These are phyloP conservation scores for Aspergillus biplanus DNA, from an alignment of 495 filamentous ascomycete genomes.

Conservation along the genomic window DNA sequence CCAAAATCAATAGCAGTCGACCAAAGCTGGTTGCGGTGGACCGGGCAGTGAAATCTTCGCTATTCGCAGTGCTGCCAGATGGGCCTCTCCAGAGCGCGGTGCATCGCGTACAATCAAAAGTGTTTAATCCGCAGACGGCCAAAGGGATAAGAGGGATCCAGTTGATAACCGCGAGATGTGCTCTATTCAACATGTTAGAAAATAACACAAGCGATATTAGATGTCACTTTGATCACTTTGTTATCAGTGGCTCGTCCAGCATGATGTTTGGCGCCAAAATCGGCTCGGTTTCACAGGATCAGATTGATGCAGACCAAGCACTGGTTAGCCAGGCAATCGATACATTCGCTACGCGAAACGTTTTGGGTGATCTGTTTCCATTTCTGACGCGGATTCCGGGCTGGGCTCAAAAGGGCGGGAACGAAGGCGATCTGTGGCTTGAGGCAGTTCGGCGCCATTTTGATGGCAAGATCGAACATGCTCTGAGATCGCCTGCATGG, in stretches of 20 bases:
- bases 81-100: slow-evolving; percentile 24
- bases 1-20: slow-evolving; percentile 21
- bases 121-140: background rate
- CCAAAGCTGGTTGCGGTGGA: slow-evolving; percentile 23
- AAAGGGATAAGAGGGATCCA: background rate
- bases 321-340: background rate
- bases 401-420: background rate
- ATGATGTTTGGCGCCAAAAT: background rate
- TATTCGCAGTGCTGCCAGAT: slow-evolving; percentile 17
- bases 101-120: background rate
- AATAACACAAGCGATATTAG: background rate
- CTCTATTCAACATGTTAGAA: background rate
- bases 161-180: background rate
- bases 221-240: background rate
- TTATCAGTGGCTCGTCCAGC: background rate
- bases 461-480: background rate
- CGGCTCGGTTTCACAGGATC: background rate
- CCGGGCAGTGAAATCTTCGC: background rate
- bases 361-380: background rate
- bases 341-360: background rate
- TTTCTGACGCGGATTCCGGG: background rate
- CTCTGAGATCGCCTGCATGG: background rate
- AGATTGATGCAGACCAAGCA: background rate
- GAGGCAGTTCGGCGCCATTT: background rate
- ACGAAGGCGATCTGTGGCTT: background rate